Base-by-base conservation (phyloP, 257 asterid species). In the Ophiorrhiza pumila region DNA sequence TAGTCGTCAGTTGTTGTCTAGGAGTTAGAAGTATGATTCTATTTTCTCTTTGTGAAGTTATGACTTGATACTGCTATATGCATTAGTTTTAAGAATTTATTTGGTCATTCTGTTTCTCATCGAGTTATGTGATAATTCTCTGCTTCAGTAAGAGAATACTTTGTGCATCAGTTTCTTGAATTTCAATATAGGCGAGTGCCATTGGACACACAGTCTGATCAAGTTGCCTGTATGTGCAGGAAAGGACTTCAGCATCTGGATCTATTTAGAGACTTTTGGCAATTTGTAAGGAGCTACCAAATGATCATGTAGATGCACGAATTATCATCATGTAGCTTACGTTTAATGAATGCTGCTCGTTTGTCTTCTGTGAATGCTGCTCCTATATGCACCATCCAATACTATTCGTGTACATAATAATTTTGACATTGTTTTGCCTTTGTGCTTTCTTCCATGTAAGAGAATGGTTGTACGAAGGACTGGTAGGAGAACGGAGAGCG, bases 181-280 rank as follows among this genome's bases (percentile, higher is more conserved):
- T 25, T 14, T 7, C 17, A 4, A 27, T 18, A 1, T 12, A 13
- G 43, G n/a, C n/a, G n/a, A 41, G 12, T 7, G 25, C 5, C 5
- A 9, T 14, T 35, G 34, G 25, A 65, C 56, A 1, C 43, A 29
- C 8, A 3, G 5, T 71, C 56, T 60, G 65, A 59, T n/a, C 8
- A 32, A 18, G 18, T 11, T 60, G 62, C 35, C 18, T 34, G 14
- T 71, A 27, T 77, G 68, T 70, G 78, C 84, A 83, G 86, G 82
- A 77, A 77, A 74, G n/a, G 15, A 39, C 73, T 46, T 42, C 73
- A 42, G 65, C 66, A 9, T 7, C 67, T 65, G 74, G 74, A 67
- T 74, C 79, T 49, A 71, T 71, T 37, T 82, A 78, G 62, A 35
- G 43, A 50, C 5, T 5, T 25, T 66, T 69, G 50, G 66, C 59